Conservation (phyloP, 2,329 filamentous ascomycete species). For the Pleomassaria siparia region DNA sequence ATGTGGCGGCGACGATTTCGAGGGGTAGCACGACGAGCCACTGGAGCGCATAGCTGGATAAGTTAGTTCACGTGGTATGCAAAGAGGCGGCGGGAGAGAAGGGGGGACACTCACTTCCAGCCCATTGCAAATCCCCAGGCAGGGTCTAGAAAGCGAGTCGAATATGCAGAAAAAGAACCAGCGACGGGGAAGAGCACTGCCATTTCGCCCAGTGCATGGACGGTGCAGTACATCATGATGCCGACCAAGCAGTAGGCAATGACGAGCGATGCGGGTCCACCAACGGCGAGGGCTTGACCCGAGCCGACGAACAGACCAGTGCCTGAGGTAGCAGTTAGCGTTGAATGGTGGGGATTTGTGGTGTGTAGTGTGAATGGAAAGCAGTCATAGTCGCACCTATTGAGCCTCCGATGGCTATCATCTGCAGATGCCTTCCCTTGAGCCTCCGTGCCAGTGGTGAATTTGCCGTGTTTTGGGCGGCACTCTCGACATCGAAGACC, state of each 20-base stretch:
- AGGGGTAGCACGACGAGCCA: slow-evolving; percentile 83
- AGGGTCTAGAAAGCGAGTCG: slow-evolving; percentile 87
- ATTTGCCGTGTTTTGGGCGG: slow-evolving; percentile 65
- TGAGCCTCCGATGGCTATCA: slow-evolving; percentile 95
- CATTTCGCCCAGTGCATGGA: slow-evolving; percentile 88
- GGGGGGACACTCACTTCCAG: slow-evolving; percentile 62
- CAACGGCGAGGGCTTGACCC: slow-evolving; percentile 42
- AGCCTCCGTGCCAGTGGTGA: slow-evolving; percentile 69
- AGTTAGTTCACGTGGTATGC: slow-evolving; percentile 14
- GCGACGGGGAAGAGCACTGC: slow-evolving; percentile 88
- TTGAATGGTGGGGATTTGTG: background rate
- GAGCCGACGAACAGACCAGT: slow-evolving; percentile 82
- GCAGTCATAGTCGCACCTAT: slow-evolving; percentile 53
- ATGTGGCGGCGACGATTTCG: slow-evolving; percentile 82
- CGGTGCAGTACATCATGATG: slow-evolving; percentile 86
- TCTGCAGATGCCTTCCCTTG: slow-evolving; percentile 71
- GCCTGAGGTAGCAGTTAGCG: slow-evolving; percentile 18
- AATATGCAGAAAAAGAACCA: slow-evolving; percentile 89
- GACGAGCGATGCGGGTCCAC: slow-evolving; percentile 41
- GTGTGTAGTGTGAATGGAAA: no score
- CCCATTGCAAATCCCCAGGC: slow-evolving; percentile 96
- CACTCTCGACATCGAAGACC: slow-evolving; percentile 64
- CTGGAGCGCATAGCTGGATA: slow-evolving; percentile 68
- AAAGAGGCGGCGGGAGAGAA: slow-evolving; percentile 10
- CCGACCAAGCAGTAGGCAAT: slow-evolving; percentile 64